Conservation (phyloP, 2,329 filamentous ascomycete species). For the Verticillium klebahnii region DNA sequence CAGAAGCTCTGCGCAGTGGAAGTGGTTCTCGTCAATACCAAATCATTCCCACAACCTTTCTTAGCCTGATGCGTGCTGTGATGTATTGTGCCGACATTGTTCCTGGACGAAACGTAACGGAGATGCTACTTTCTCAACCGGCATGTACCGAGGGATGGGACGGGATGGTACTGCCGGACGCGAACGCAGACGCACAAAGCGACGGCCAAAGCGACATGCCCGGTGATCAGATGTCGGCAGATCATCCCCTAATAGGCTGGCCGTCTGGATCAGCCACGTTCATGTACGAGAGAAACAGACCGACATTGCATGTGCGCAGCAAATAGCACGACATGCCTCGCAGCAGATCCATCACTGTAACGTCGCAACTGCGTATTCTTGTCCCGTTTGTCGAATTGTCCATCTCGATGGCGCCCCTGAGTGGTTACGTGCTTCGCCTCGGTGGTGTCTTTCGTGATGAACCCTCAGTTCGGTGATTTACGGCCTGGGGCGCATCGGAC, state of each 20-base stretch:
- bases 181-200: background rate
- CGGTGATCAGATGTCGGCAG: background rate
- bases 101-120: background rate
- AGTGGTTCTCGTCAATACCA: background rate
- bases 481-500: background rate
- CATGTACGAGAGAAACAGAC: background rate
- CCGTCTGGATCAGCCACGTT: background rate
- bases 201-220: background rate
- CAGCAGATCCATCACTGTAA: background rate
- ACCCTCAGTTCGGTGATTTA: background rate
- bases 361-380: background rate
- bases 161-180: background rate
- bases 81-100: background rate
- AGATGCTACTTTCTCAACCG: background rate
- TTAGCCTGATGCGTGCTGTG: background rate
- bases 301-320: background rate
- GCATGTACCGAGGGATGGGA: background rate
- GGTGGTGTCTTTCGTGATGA: background rate
- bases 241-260: background rate
- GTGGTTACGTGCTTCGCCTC: background rate
- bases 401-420: background rate
- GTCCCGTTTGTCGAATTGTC: background rate
- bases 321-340: background rate
- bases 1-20: background rate
- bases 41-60: background rate